Conservation (phyloP, 2,329 filamentous ascomycete species). For the Colletotrichum endophyticum region DNA sequence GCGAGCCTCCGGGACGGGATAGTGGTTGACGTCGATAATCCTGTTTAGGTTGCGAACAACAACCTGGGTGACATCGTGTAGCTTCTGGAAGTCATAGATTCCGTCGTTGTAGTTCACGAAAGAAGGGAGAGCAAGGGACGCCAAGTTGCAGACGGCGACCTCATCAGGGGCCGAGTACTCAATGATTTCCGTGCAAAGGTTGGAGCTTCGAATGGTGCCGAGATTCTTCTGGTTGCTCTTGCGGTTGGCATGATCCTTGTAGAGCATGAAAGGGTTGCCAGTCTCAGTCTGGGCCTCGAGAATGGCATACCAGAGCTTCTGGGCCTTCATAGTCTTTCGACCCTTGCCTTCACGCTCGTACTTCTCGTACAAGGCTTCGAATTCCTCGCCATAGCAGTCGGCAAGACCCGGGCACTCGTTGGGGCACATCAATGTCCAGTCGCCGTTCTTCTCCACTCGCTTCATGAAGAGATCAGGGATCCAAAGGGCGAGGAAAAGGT, state of each 20-base stretch:
- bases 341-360: conserved; percentile 91
- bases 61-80: conserved; percentile 92
- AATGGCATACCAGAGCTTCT: conserved; percentile 99
- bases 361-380: conserved; percentile 90
- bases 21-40: conserved; percentile 98
- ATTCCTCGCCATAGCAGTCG: conserved; percentile 97
- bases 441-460: conserved; percentile 93
- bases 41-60: conserved; percentile 96
- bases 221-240: conserved; percentile 99
- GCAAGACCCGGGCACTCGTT: conserved; percentile 95
- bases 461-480: conserved; percentile 99
- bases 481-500: conserved; percentile 97
- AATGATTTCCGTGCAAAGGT: conserved; percentile 97
- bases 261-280: conserved; percentile 98
- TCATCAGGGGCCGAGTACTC: conserved; percentile 98
- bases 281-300: conserved; percentile 98
- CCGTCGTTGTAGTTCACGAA: conserved; percentile 88
- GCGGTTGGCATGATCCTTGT: conserved; percentile 97
- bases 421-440: conserved; percentile 98
- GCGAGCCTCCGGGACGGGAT: conserved; percentile 91
- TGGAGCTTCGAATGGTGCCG: conserved; percentile 97
- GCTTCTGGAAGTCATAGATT: conserved; percentile 93
- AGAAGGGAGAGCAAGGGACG: conserved; percentile 88
- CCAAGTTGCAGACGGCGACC: conserved; percentile 98
- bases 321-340: conserved; percentile 90